Evolutionary conservation across 2,329 filamentous ascomycete species (phyloP).

Genomic region (Aulographum hederae): DNA sequence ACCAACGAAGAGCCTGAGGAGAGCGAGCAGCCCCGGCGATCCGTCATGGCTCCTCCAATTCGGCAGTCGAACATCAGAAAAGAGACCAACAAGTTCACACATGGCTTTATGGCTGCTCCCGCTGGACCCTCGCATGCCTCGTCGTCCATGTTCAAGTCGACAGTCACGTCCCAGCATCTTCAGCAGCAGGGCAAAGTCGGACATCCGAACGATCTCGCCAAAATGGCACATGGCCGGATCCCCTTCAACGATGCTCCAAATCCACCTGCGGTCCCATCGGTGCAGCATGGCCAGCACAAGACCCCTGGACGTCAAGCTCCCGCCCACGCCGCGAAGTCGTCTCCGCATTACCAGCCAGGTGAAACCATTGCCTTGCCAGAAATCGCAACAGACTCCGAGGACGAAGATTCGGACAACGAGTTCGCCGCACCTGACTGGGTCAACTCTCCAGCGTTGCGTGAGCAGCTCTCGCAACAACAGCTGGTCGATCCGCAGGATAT

Average conservation of each 20-base stretch:
- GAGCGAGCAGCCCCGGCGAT: slow-evolving; percentile 38
- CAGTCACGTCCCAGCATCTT: slow-evolving; percentile 48
- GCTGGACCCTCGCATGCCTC: slow-evolving; percentile 24
- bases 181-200: slow-evolving; percentile 40
- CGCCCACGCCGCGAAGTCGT: slow-evolving; percentile 44
- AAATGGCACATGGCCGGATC: slow-evolving; percentile 74
- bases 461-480: slow-evolving; percentile 65
- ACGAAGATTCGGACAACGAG: slow-evolving; percentile 51
- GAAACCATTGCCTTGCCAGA: slow-evolving; percentile 86
- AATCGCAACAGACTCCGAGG: slow-evolving; percentile 86
- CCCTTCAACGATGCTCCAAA: slow-evolving; percentile 62
- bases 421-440: slow-evolving; percentile 68
- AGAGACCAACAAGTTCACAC: slow-evolving; percentile 44
- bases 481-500: slow-evolving; percentile 66
- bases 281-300: slow-evolving; percentile 31
- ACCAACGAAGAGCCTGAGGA: slow-evolving; percentile 50
- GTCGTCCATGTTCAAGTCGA: slow-evolving; percentile 44
- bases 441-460: slow-evolving; percentile 64
- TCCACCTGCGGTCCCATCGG: slow-evolving; percentile 13
- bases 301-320: slow-evolving; percentile 43
- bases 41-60: slow-evolving; percentile 67
- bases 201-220: slow-evolving; percentile 62
- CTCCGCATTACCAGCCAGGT: slow-evolving; percentile 72
- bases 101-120: slow-evolving; percentile 42
- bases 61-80: slow-evolving; percentile 61